Percentiles rank a stretch among this genome's conserved stretches.
Evolutionary conservation across 75 land plant genomes (phyloP).

Genomic region (Selaginella moellendorffii): DNA sequence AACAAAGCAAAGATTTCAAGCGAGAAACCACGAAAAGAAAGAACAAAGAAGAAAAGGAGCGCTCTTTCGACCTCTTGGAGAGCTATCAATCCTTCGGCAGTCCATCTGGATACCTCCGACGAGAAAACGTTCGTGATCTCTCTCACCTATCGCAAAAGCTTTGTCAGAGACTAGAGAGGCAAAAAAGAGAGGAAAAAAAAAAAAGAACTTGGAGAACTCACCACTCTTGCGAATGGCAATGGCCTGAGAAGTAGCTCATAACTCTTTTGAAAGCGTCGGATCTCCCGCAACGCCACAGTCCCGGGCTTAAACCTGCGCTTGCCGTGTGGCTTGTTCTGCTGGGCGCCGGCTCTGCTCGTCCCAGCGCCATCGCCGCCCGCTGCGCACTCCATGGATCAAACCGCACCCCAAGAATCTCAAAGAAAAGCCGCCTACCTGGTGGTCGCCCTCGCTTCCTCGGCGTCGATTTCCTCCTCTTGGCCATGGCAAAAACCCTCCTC

Average conservation of each 20-base stretch:
- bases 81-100: slow-evolving; percentile 55
- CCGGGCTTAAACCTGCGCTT: slow-evolving; percentile 39
- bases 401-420: too few relatives aligned
- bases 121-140: slow-evolving; percentile 33
- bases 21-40: background rate
- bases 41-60: background rate
- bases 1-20: background rate
- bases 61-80: slow-evolving; percentile 50
- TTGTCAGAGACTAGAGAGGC: background rate
- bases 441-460: slow-evolving; percentile 1
- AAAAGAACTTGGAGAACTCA: slow-evolving; percentile 1
- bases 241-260: slow-evolving; percentile 38
- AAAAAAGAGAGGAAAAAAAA: background rate
- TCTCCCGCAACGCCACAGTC: slow-evolving; percentile 56
- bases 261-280: slow-evolving; percentile 51
- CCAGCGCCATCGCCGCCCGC: background rate
- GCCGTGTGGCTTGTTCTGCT: background rate
- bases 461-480: slow-evolving; percentile 1
- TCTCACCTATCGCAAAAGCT: slow-evolving; percentile 38
- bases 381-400: slow-evolving; percentile 1
- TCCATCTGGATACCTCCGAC: slow-evolving; percentile 42
- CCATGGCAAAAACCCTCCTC: background rate
- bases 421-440: too few relatives aligned
- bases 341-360: background rate
- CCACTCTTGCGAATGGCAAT: slow-evolving; percentile 42